These are phyloP conservation scores for Penicillium bovifimosum DNA, from an alignment of 495 filamentous ascomycete species.

Conservation along the genomic window DNA sequence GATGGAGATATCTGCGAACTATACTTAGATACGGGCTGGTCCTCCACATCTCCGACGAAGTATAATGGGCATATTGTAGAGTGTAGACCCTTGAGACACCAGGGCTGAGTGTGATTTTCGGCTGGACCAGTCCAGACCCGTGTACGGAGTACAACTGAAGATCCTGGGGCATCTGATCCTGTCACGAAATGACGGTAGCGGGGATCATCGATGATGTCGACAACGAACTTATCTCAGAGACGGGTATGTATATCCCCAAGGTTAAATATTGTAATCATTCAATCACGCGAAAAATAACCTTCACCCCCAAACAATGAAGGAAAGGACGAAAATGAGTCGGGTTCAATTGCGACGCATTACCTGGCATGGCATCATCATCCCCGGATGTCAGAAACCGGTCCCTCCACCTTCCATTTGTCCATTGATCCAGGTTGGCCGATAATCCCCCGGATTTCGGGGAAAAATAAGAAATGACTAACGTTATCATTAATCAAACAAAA, in stretches of 20 bases:
- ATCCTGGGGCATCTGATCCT: background rate
- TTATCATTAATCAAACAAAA: background rate
- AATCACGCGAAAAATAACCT: constrained; percentile 13
- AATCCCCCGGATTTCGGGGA: constrained; percentile 8
- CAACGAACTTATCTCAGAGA: no score
- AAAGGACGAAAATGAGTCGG: constrained; percentile 8
- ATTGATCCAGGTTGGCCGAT: constrained; percentile 5
- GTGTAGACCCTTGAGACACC: background rate
- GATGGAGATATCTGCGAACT: no score
- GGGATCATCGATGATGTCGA: constrained; percentile 30
- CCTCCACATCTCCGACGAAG: no score
- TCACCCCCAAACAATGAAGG: no score
- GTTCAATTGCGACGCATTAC: background rate
- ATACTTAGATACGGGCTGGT: no score
- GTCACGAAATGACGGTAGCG: constrained; percentile 13
- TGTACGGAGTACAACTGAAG: background rate
- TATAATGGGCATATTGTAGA: background rate
- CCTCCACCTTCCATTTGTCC: no score
- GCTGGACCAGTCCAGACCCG: constrained; percentile 1
- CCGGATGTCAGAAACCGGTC: no score
- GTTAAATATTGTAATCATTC: constrained; percentile 19
- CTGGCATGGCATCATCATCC: background rate
- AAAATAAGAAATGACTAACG: background rate
- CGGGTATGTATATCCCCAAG: background rate
- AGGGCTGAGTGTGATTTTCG: background rate